phyloP scores from a whole-genome alignment of 192 early-diverging fungal genomes.

The Rhizophagus prolifer region DNA sequence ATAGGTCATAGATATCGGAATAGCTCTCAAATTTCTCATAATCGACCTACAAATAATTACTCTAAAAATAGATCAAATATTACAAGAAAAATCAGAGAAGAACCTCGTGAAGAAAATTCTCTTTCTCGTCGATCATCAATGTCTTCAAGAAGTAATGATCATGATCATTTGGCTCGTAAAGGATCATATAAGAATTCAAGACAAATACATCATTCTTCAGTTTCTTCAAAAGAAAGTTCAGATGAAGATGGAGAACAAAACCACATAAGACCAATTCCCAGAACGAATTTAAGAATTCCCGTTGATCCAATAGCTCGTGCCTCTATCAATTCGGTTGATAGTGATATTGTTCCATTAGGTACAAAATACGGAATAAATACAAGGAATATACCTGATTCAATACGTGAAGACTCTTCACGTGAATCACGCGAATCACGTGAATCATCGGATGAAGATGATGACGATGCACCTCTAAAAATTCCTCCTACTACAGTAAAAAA shows the following conservation, averaged over 20 bases:
- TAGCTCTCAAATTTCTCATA: too few relatives aligned
- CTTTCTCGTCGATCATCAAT: not conserved
- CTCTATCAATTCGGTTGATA: not conserved
- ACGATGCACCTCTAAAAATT: not conserved
- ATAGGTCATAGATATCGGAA: not conserved
- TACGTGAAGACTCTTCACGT: not conserved
- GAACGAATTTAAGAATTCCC: not conserved
- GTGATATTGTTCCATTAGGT: slow-evolving; percentile 19
- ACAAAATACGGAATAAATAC: not conserved
- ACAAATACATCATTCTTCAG: not conserved
- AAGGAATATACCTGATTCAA: not conserved
- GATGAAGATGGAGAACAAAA: not conserved
- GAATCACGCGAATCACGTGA: too few relatives aligned
- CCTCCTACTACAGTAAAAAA: not conserved
- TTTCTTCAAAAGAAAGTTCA: not conserved
- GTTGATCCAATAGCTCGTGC: not conserved
- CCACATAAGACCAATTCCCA: not conserved
- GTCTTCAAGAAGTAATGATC: not conserved
- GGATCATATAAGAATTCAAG: not conserved
- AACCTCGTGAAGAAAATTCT: not conserved
- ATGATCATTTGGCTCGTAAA: not conserved
- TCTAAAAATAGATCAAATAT: not conserved
- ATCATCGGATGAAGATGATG: not conserved
- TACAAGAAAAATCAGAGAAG: not conserved
- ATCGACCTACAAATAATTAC: not conserved